Evolutionary conservation across 805 yeast species (phyloP), one percentile per base, ranked within the genome.

Genomic region (Blastobotrys attinorum): DNA sequence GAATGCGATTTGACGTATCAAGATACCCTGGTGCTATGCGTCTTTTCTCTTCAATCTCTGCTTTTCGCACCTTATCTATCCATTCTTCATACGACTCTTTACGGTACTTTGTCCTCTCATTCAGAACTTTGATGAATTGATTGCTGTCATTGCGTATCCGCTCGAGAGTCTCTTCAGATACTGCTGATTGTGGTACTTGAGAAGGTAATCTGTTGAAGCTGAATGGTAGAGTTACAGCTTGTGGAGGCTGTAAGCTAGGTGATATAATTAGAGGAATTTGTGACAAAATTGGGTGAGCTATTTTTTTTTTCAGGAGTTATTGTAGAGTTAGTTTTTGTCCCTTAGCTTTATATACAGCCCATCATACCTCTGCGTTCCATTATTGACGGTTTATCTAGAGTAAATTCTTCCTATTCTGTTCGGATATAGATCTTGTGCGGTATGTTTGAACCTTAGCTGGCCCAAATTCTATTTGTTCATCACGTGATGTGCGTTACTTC

Each of bases 181-280:
- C 57, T 2, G 60, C 57, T 3, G 66, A 53, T 17, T 55, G 60
- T n/a, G 68, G 70, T 17, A 64, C 46, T 4, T 47, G 45, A 1
- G 55, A 46, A 4, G 73, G 70, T 6, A 70, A 53, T 10, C 60
- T 57, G 15, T 59, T 62, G 57, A 72, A 79, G 48, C 71, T 71
- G 25, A 69, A 59, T 31, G 79, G 75, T 31, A 78, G 62, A 4
- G 76, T 69, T 11, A 77, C 69, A 0, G 81, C 73, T 46, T 68
- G 72, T 15, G 83, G 82, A 1, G 79, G 75, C 44, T 67, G 71
- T 48, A 61, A 69, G 21, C 63, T 61, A 3, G 79, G 81, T 45
- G 77, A 75, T 31, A 71, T 63, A 13, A 75, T 70, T 32, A 78
- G 65, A 0, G 83, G 83, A 0, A 78, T 71, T 47, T 76, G 77